These are phyloP conservation scores for Melastoma malabathricum DNA, from an alignment of 345 rosid species.

Conservation along the genomic window DNA sequence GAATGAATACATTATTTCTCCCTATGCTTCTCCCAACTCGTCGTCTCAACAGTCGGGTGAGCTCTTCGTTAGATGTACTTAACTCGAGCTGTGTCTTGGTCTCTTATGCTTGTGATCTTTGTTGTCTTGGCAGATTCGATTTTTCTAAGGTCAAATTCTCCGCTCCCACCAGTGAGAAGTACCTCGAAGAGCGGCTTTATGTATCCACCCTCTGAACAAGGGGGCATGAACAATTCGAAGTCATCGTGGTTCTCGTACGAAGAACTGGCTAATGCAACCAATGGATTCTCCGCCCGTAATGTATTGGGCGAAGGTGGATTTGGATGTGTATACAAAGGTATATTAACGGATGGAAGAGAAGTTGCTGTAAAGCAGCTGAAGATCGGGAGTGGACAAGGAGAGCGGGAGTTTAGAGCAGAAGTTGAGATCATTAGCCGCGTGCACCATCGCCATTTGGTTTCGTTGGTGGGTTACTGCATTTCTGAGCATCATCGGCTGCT, in stretches of 20 bases:
- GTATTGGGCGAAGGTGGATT: constrained; percentile 98
- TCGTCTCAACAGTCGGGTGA: constrained; percentile 90
- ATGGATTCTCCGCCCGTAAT: constrained; percentile 57
- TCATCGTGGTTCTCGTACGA: constrained; percentile 74
- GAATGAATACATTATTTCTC: constrained; percentile 60
- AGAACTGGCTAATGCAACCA: constrained; percentile 61
- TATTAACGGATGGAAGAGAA: constrained; percentile 64
- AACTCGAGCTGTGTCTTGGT: constrained; percentile 6
- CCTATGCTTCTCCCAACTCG: too few species aligned
- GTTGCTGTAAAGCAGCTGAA: constrained; percentile 93
- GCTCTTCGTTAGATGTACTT: neutral
- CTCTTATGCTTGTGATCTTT: neutral
- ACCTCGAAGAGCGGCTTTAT: constrained; percentile 41
- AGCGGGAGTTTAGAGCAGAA: constrained; percentile 92
- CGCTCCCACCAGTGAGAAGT: constrained; percentile 32
- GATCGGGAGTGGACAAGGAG: constrained; percentile 95
- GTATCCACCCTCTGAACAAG: constrained; percentile 55
- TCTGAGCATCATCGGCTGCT: constrained; percentile 76
- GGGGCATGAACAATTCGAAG: constrained; percentile 57
- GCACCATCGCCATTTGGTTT: constrained; percentile 97
- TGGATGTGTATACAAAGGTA: constrained; percentile 93
- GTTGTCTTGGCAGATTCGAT: constrained; percentile 38
- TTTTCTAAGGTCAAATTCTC: constrained; percentile 44
- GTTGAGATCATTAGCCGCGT: constrained; percentile 92
- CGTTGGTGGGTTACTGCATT: constrained; percentile 90